A percentile compares a stretch with the other conserved stretches of the same genome.
Conservation (phyloP, 306 rosid species). For the Hippophae gyantsensis region DNA sequence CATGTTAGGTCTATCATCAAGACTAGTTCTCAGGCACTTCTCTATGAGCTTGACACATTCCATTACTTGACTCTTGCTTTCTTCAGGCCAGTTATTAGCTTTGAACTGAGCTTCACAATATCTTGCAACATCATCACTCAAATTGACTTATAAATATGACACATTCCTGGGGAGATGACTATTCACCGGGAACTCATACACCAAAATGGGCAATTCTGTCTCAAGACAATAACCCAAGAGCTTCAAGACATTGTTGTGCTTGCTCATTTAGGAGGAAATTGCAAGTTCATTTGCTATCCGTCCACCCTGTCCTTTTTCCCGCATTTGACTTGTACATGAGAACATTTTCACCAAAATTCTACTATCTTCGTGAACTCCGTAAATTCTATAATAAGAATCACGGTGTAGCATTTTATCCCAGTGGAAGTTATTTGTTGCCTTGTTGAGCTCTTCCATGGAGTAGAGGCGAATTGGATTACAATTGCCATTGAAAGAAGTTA, state of each 20-base stretch:
- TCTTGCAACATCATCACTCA: not conserved
- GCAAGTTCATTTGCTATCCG: slow-evolving; percentile 5
- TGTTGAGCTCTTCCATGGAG: slow-evolving; percentile 3
- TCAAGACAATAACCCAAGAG: slow-evolving; percentile 15
- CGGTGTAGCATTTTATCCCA: not conserved
- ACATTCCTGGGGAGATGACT: not conserved
- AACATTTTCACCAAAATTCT: slow-evolving; percentile 3
- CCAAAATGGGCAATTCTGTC: slow-evolving; percentile 4
- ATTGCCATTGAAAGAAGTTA: slow-evolving; percentile 1
- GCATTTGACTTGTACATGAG: no score
- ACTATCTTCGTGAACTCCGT: slow-evolving; percentile 8
- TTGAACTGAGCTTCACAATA: not conserved
- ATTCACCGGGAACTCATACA: slow-evolving; percentile 15
- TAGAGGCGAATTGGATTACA: slow-evolving; percentile 8
- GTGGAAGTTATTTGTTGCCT: slow-evolving; percentile 7
- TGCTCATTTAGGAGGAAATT: slow-evolving; percentile 14
- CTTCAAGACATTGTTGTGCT: slow-evolving; percentile 19
- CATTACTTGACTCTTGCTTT: not conserved
- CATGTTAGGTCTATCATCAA: slow-evolving; percentile 1
- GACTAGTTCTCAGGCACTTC: not conserved
- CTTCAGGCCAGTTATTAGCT: no score
- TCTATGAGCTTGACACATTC: not conserved
- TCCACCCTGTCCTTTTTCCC: not conserved
- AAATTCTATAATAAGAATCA: not conserved
- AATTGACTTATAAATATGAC: no score